Conservation (phyloP, 2,329 filamentous ascomycete species). For the Colletotrichum eremochloae region DNA sequence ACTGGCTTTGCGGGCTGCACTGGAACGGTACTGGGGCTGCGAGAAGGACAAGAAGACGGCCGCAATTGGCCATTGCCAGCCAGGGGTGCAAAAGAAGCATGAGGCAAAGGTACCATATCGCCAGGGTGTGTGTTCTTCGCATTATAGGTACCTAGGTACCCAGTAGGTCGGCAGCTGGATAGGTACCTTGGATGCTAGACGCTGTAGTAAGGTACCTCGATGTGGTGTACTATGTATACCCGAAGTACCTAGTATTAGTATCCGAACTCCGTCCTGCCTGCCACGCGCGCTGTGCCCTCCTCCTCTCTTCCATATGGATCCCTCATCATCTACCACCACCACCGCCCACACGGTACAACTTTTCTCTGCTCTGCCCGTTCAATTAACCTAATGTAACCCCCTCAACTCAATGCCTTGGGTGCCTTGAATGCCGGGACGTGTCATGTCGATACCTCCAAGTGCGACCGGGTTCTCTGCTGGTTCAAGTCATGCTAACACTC, state of each 20-base stretch:
- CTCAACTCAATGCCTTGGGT: neutral
- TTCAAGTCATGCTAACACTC: constrained; percentile 5
- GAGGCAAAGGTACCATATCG: constrained; percentile 8
- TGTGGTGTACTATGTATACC: too few species aligned
- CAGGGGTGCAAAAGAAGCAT: constrained; percentile 37
- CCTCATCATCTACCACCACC: neutral
- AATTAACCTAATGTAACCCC: neutral
- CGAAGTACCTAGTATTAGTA: neutral
- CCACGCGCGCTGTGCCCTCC: neutral
- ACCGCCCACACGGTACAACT: neutral
- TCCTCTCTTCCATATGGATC: neutral
- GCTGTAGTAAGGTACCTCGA: neutral
- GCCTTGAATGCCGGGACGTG: neutral
- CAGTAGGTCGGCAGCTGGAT: too few species aligned
- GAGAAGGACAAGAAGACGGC: neutral
- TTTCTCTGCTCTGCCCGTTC: neutral
- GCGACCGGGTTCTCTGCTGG: constrained; percentile 3
- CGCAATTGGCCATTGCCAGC: constrained; percentile 17
- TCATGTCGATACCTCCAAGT: neutral
- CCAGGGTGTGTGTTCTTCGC: constrained; percentile 3
- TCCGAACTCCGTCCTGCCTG: constrained; percentile 4
- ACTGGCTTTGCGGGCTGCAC: neutral
- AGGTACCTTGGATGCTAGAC: neutral
- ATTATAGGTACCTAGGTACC: neutral
- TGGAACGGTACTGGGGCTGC: neutral